Evolutionary conservation across 768 basidiomycete genomes (phyloP).

Genomic region (Lactifluus pinguis): DNA sequence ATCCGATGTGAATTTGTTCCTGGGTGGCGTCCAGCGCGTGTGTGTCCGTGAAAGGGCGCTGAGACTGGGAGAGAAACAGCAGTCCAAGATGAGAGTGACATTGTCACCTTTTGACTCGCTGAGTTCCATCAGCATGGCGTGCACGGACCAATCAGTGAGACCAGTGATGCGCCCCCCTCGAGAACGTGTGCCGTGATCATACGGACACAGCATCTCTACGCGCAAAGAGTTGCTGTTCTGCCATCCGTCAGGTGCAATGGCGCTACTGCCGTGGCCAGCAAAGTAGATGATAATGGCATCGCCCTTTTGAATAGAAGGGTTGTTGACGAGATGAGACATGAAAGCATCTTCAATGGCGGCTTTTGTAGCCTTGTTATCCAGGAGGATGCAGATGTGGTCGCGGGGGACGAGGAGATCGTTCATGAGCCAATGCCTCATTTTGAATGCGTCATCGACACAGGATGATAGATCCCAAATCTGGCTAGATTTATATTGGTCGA

Average conservation of each 20-base stretch:
- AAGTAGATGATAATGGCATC: conserved; percentile 65
- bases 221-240: conserved; percentile 34
- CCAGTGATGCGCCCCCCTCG: conserved; percentile 44
- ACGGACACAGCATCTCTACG: conserved; percentile 56
- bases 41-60: conserved; percentile 37
- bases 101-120: conserved; percentile 54
- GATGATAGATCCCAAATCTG: conserved; percentile 57
- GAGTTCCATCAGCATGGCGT: conserved; percentile 51
- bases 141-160: conserved; percentile 59
- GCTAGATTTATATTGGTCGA: conserved; percentile 57
- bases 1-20: conserved; percentile 39
- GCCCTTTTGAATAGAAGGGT: conserved; percentile 46
- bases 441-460: conserved; percentile 55
- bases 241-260: conserved; percentile 54
- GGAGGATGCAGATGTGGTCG: conserved; percentile 46
- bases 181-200: conserved; percentile 50
- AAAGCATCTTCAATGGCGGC: conserved; percentile 51
- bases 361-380: conserved; percentile 54
- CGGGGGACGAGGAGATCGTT: conserved; percentile 49
- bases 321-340: conserved; percentile 54
- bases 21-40: conserved; percentile 52
- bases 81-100: conserved; percentile 58
- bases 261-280: conserved; percentile 60
- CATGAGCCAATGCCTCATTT: conserved; percentile 47
- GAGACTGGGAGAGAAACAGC: conserved; percentile 44